A percentile compares a stretch with the other conserved stretches of the same genome.
Conservation (phyloP, 108 stramenopile genomes). For the Conticribra weissflogii region DNA sequence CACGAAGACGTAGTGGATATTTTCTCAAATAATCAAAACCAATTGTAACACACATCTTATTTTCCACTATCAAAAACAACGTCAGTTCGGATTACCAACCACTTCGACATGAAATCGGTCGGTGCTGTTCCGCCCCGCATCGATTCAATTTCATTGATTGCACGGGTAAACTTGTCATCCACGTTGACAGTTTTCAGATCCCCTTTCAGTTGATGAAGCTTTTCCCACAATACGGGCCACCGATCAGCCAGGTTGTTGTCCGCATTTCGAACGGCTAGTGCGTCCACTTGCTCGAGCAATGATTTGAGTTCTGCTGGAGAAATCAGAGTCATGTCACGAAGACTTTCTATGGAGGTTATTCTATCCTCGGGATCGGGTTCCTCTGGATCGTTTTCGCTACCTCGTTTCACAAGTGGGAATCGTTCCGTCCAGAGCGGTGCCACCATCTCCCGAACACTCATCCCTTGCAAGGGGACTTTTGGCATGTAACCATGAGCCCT, state of each 20-base stretch:
- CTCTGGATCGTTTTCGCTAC: neutral
- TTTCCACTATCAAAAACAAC: conserved; percentile 14
- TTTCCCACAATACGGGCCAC: conserved; percentile 49
- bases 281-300: neutral
- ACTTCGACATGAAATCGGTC: conserved; percentile 39
- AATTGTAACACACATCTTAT: no score
- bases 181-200: conserved; percentile 49
- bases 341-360: conserved; percentile 28
- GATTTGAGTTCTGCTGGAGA: conserved; percentile 30
- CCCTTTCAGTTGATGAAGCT: conserved; percentile 49
- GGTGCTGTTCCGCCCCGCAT: conserved; percentile 25
- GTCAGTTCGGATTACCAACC: conserved; percentile 30
- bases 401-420: conserved; percentile 32
- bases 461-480: conserved; percentile 56
- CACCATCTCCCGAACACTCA: conserved; percentile 53
- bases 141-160: conserved; percentile 31
- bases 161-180: conserved; percentile 26
- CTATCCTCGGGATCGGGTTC: conserved; percentile 13
- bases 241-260: conserved; percentile 38
- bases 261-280: conserved; percentile 3
- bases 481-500: conserved; percentile 67
- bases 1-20: no score
- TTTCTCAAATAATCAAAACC: no score
- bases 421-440: conserved; percentile 51
- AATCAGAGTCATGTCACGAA: conserved; percentile 32